A percentile compares a stretch with the other conserved stretches of the same genome.
Evolutionary conservation across 148 eudicot species (phyloP).

Genomic region (Fagopyrum homotropicum): DNA sequence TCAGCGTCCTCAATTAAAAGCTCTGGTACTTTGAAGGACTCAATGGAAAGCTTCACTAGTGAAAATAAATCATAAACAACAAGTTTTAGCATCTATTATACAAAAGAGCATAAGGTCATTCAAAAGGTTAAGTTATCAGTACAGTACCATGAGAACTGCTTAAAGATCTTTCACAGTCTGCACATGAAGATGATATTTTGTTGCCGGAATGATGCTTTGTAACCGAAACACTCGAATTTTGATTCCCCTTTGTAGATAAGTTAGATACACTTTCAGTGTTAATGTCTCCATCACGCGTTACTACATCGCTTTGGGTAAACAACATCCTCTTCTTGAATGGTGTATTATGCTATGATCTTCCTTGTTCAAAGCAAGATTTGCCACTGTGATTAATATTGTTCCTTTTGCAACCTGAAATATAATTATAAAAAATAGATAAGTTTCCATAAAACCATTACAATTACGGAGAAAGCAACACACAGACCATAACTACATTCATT

Average conservation of each 20-base stretch:
- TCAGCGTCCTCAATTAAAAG: slow-evolving; percentile 89
- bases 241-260: slow-evolving; percentile 48
- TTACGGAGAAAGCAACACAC: not conserved
- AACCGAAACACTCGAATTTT: slow-evolving; percentile 28
- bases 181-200: too few species aligned
- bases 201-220: too few species aligned
- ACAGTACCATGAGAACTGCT: too few species aligned
- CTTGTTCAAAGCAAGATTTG: slow-evolving; percentile 39
- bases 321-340: slow-evolving; percentile 72
- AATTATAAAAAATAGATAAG: not conserved
- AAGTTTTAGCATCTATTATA: slow-evolving; percentile 18
- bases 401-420: slow-evolving; percentile 32
- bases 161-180: too few species aligned
- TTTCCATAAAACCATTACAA: not conserved
- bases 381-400: slow-evolving; percentile 37
- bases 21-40: slow-evolving; percentile 93
- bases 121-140: not conserved
- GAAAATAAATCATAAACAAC: slow-evolving; percentile 14
- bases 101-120: not conserved
- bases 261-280: slow-evolving; percentile 83
- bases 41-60: slow-evolving; percentile 83
- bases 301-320: slow-evolving; percentile 36
- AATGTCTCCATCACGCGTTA: slow-evolving; percentile 52
- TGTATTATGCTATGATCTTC: slow-evolving; percentile 47
- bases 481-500: slow-evolving; percentile 22